These are phyloP conservation scores for Corchorus olitorius DNA, from an alignment of 345 rosid genomes.

Conservation along the genomic window DNA sequence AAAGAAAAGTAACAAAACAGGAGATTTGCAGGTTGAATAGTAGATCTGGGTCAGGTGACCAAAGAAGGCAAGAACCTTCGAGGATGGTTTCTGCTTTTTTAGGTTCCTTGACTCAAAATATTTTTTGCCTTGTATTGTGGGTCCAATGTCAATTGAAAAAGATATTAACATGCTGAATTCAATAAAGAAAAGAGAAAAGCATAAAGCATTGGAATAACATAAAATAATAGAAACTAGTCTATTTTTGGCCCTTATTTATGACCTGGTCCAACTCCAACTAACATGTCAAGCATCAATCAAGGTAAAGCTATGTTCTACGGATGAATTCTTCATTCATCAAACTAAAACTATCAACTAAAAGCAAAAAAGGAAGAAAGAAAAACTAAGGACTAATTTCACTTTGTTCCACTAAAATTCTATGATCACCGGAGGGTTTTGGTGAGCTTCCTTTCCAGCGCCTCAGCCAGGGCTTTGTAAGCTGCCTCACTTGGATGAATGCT, in stretches of 20 bases:
- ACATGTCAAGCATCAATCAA: neutral
- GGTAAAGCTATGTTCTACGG: too few species aligned
- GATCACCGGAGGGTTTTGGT: neutral
- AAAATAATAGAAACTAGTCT: neutral
- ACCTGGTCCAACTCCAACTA: constrained; percentile 4
- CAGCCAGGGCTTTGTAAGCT: neutral
- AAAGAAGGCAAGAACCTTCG: neutral
- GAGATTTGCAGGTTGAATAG: neutral
- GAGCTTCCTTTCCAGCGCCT: neutral
- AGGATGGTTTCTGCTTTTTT: neutral
- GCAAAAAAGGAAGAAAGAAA: neutral
- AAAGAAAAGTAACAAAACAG: neutral
- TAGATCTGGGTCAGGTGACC: neutral
- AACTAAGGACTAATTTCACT: neutral
- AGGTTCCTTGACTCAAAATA: neutral
- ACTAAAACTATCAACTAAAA: neutral
- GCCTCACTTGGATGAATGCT: constrained; percentile 10
- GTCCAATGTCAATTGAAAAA: constrained; percentile 6
- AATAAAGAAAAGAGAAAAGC: neutral
- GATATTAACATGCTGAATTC: neutral
- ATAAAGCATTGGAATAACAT: neutral
- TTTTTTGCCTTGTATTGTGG: neutral
- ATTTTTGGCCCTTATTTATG: neutral
- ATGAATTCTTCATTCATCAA: too few species aligned
- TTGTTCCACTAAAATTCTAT: neutral